Percentiles rank a stretch among this genome's conserved stretches.
Evolutionary conservation across 768 basidiomycete genomes (phyloP).

Genomic region (Trametes elegans): DNA sequence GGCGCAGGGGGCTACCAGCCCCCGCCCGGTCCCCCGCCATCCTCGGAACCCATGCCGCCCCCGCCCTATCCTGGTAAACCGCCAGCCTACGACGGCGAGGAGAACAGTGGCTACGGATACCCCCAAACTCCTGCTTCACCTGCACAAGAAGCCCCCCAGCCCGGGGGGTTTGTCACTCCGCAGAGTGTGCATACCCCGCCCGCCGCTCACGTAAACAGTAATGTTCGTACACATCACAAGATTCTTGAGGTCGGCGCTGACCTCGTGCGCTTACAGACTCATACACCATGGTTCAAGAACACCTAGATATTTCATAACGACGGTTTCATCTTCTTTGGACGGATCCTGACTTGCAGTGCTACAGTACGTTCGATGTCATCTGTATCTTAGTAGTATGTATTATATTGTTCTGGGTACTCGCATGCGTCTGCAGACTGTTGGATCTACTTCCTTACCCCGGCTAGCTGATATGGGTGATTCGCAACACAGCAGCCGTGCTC

Average conservation of each 20-base stretch:
- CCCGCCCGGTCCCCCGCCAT: constrained; percentile 3
- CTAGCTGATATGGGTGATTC: too few relatives aligned
- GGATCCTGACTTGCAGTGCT: too few relatives aligned
- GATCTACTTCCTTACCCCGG: too few relatives aligned
- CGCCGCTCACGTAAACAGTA: constrained; percentile 2
- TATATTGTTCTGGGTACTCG: neutral
- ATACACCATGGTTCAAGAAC: constrained; percentile 7
- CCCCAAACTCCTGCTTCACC: neutral
- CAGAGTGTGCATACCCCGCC: constrained; percentile 5
- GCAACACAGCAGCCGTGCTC: too few relatives aligned
- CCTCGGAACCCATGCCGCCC: constrained; percentile 1
- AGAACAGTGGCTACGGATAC: constrained; percentile 13
- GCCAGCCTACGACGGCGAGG: constrained; percentile 5
- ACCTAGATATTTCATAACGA: neutral
- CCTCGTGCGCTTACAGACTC: neutral
- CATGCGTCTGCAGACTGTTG: neutral
- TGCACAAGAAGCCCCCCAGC: neutral
- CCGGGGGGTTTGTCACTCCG: constrained; percentile 7
- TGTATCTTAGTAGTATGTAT: neutral
- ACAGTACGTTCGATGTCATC: neutral
- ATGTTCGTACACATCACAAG: neutral
- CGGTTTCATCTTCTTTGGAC: too few relatives aligned
- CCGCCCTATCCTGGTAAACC: constrained; percentile 14
- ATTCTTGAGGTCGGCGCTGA: neutral
- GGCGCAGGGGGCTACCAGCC: neutral